Base-by-base conservation (phyloP, 169 alveolate species). In the Cryptosporidium baileyi region DNA sequence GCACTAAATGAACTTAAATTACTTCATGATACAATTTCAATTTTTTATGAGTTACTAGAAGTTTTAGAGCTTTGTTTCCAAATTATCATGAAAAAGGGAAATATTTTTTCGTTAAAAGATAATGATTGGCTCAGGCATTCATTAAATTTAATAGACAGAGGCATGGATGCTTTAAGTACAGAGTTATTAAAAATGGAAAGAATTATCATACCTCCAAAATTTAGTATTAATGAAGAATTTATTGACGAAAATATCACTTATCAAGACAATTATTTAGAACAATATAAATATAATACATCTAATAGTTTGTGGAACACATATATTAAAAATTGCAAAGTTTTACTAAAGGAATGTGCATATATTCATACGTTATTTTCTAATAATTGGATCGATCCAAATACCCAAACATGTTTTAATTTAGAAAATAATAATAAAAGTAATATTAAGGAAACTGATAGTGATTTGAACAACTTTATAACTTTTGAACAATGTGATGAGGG, bases 401-500 rank as follows among this genome's bases (percentile, higher is more conserved):
- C 17, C 4, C 41, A 34, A 0, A 26, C 38, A 17, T 7, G 38
- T 34, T 34, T 32, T 38, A 40, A 54, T 40, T 7, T 5, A 40
- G 30, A 32, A 59, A 32, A 26, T 11, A 74, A 51, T 9, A n/a
- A 40, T 34, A 61, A 24, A 19, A 61, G 26, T 24, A 13, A 32
- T 22, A 17, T 43, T 3, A 26, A 36, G 36, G 85, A 74, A 19
- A 51, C 54, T 17, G 81, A 49, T 36, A 67, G 26, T 54, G 85
- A 74, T 9, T 59, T 74, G n/a, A 59, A 19, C 41, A 36, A 41
- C 13, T 74, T 74, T 54, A 74, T 74, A 32, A 74, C 85, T 1
- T 74, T 74, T 7, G 85, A 74, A 8, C 61, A 74, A 22, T 74
- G 85, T 54, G 85, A 74, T 17, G 85, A 74, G 41, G 85, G 85